A percentile compares a stretch with the other conserved stretches of the same genome.
Evolutionary conservation across 305 asterid species (phyloP).

Genomic region (Solanum aculeatissimum): DNA sequence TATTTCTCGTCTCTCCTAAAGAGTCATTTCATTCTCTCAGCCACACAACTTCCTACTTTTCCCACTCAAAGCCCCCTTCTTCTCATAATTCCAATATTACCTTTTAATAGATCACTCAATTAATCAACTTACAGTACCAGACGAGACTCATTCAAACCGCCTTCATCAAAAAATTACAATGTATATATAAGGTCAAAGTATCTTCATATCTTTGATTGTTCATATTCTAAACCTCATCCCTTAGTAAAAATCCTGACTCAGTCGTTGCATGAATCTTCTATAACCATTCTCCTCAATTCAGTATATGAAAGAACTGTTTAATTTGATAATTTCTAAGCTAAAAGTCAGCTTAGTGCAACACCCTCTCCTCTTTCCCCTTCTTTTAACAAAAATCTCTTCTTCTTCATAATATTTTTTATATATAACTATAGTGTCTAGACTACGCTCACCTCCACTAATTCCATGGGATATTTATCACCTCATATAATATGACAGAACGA

Average conservation of each 20-base stretch:
- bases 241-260: not conserved
- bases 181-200: not conserved
- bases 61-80: not conserved
- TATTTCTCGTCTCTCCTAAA: not conserved
- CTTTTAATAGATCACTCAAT: not conserved
- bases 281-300: not conserved
- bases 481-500: fast-evolving
- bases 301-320: not conserved
- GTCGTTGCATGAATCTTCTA: not conserved
- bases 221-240: not conserved
- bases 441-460: not conserved
- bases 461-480: not conserved
- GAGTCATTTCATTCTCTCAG: not conserved
- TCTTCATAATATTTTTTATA: not conserved
- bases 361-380: not conserved
- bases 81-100: not conserved
- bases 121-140: not conserved
- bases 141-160: not conserved
- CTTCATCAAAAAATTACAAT: not conserved
- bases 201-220: not conserved
- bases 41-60: not conserved
- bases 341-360: not conserved
- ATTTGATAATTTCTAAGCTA: not conserved
- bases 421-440: not conserved
- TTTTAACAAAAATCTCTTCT: not conserved